Evolutionary conservation across 768 basidiomycete species (phyloP).

Genomic region (Pleurotus sapidus): DNA sequence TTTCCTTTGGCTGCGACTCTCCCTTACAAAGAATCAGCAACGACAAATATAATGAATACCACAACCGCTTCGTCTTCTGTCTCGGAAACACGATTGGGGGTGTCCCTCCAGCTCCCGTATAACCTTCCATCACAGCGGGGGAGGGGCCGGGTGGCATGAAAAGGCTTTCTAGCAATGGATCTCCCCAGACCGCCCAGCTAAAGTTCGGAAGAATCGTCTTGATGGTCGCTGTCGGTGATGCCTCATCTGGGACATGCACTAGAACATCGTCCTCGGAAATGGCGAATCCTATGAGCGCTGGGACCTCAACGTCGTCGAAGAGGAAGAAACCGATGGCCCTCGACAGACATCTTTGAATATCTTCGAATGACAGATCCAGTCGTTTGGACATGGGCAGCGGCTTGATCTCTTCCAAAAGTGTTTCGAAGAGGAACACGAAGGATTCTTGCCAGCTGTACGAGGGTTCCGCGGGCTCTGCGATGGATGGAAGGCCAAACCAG

Average conservation of each 20-base stretch:
- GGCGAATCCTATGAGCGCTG: constrained; percentile 64
- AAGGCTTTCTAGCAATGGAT: constrained; percentile 68
- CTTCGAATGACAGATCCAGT: constrained; percentile 32
- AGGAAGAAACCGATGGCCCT: constrained; percentile 75
- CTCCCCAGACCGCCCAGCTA: constrained; percentile 67
- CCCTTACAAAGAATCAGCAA: constrained; percentile 38
- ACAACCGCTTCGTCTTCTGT: constrained; percentile 72
- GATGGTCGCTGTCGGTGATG: constrained; percentile 23
- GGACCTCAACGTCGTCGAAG: constrained; percentile 75
- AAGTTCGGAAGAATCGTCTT: constrained; percentile 48
- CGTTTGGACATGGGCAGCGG: constrained; percentile 14
- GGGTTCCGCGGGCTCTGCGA: constrained; percentile 27
- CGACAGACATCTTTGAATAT: constrained; percentile 49
- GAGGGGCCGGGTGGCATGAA: constrained; percentile 51
- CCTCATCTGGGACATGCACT: constrained; percentile 32
- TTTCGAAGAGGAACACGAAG: constrained; percentile 59
- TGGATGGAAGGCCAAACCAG: constrained; percentile 53
- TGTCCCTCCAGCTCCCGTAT: constrained; percentile 46
- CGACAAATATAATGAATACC: constrained; percentile 72
- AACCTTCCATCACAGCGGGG: constrained; percentile 57
- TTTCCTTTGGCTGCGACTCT: constrained; percentile 8
- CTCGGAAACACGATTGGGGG: constrained; percentile 53
- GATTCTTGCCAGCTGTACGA: constrained; percentile 77
- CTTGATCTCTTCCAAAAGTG: constrained; percentile 45
- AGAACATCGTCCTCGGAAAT: constrained; percentile 58